These are phyloP conservation scores for Acaromyces ingoldii DNA, from an alignment of 1,284 basidiomycete genomes.

Conservation along the genomic window DNA sequence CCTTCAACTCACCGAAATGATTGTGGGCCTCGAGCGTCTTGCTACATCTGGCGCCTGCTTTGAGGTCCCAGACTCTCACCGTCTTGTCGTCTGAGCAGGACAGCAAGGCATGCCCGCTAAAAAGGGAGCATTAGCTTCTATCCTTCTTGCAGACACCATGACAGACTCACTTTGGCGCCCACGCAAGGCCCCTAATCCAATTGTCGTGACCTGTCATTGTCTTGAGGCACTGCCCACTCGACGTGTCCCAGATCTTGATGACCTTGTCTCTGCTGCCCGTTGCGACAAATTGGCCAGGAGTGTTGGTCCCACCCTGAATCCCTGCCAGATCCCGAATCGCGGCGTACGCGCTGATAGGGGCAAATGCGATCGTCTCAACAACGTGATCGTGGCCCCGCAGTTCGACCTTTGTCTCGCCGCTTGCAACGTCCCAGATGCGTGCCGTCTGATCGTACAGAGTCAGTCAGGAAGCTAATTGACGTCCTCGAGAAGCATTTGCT, in stretches of 20 bases:
- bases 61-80: conserved; percentile 79
- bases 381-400: conserved; percentile 83
- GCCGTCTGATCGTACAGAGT: conserved; percentile 61
- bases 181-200: conserved; percentile 41
- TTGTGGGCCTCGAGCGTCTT: conserved; percentile 79
- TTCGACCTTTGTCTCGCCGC: conserved; percentile 73
- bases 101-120: conserved; percentile 69
- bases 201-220: conserved; percentile 55
- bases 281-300: conserved; percentile 62
- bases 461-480: conserved; percentile 10
- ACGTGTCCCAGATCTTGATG: conserved; percentile 78
- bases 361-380: conserved; percentile 76
- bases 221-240: conserved; percentile 68
- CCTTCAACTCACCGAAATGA: conserved; percentile 63
- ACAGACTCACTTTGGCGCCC: conserved; percentile 28
- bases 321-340: conserved; percentile 73
- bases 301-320: conserved; percentile 54
- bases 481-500: conserved; percentile 58
- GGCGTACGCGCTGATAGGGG: conserved; percentile 67
- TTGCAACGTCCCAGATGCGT: conserved; percentile 70
- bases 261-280: conserved; percentile 83
- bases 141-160: neutral
- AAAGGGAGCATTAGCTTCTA: neutral
- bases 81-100: conserved; percentile 88
- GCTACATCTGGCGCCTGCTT: conserved; percentile 66